phyloP scores from a whole-genome alignment of 352 stramenopile genomes.

The Globisporangium uncinulatum region DNA sequence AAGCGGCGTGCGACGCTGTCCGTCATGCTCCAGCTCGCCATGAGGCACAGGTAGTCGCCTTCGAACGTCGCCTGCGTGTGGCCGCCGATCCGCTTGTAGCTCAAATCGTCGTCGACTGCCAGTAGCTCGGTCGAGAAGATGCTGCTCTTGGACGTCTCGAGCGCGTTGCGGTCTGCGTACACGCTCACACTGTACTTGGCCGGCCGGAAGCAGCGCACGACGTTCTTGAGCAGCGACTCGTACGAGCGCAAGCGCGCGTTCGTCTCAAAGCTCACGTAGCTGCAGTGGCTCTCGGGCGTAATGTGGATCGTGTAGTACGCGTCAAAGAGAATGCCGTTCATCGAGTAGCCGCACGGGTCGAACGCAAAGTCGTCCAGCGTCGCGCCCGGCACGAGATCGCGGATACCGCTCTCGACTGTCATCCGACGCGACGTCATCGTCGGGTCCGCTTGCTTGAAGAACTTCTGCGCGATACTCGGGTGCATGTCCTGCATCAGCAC shows the following conservation, averaged over 20 bases:
- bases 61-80: constrained; percentile 84
- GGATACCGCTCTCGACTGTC: constrained; percentile 94
- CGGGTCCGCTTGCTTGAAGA: constrained; percentile 75
- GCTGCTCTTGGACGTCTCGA: constrained; percentile 59
- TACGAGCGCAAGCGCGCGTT: constrained; percentile 88
- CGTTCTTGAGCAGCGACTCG: constrained; percentile 94
- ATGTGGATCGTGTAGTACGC: constrained; percentile 99
- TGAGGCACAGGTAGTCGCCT: constrained; percentile 80
- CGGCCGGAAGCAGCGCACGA: constrained; percentile 97
- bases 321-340: constrained; percentile 98
- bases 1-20: constrained; percentile 38
- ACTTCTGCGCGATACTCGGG: constrained; percentile 71
- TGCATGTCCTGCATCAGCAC: constrained; percentile 88
- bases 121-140: constrained; percentile 74
- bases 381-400: constrained; percentile 92
- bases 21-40: constrained; percentile 69
- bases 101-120: constrained; percentile 64
- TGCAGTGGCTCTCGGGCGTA: constrained; percentile 96
- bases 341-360: constrained; percentile 97
- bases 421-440: constrained; percentile 83
- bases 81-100: constrained; percentile 78
- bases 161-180: constrained; percentile 88
- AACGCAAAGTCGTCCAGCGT: constrained; percentile 97
- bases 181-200: constrained; percentile 97
- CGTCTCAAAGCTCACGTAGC: constrained; percentile 98